Conservation (phyloP, 108 stramenopile genomes). For the Nitzschia sp. region DNA sequence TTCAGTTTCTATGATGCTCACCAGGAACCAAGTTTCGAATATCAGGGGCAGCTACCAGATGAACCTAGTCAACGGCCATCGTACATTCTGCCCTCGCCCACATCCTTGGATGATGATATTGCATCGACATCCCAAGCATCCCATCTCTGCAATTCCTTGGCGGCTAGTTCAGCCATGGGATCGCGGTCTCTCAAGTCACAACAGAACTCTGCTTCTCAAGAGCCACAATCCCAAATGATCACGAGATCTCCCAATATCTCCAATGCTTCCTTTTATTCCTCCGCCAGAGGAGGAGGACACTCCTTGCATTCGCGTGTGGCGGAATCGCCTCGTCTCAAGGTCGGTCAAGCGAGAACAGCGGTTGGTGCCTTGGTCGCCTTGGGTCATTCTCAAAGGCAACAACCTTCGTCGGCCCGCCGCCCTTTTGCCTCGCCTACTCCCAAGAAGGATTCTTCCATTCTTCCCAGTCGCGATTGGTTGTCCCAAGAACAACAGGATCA, state of each 20-base stretch:
- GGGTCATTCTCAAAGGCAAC: not conserved
- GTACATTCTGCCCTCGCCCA: too few species aligned
- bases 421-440: not conserved
- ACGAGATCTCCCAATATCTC: constrained; percentile 17
- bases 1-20: too few species aligned
- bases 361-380: constrained; percentile 39
- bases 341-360: constrained; percentile 38
- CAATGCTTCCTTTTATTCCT: constrained; percentile 23
- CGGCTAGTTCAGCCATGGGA: not conserved
- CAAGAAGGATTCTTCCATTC: constrained; percentile 8
- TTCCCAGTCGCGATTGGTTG: constrained; percentile 32
- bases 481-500: not conserved
- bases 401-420: not conserved
- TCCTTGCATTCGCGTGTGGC: constrained; percentile 8
- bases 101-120: not conserved
- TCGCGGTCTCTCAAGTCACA: too few species aligned
- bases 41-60: too few species aligned
- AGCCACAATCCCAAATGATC: not conserved
- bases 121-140: not conserved
- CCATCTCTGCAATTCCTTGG: not conserved
- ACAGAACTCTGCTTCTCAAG: too few species aligned
- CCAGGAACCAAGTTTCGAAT: too few species aligned
- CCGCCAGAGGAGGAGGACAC: not conserved
- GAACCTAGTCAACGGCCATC: too few species aligned
- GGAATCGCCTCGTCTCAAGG: constrained; percentile 31